A percentile compares a stretch with the other conserved stretches of the same genome.
Evolutionary conservation across 345 rosid species (phyloP).

Genomic region (Eucalyptus cladocalyx): DNA sequence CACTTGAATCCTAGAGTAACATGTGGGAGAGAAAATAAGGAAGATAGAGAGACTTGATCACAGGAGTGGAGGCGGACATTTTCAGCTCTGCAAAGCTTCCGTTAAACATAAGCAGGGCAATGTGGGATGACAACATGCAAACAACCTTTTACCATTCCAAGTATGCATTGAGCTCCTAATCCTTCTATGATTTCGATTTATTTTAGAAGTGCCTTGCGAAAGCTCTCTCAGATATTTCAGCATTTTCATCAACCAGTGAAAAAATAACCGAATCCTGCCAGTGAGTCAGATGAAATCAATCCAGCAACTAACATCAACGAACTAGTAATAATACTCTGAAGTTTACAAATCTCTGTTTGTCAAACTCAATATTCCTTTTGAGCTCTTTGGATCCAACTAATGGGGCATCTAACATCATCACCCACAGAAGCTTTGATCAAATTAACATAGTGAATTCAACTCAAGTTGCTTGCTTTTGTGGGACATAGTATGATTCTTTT

Average conservation of each 20-base stretch:
- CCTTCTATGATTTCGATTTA: not conserved
- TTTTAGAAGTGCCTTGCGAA: not conserved
- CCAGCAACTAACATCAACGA: not conserved
- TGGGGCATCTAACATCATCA: not conserved
- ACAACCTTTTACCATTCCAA: not conserved
- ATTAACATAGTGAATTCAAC: not conserved
- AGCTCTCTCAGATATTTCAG: not conserved
- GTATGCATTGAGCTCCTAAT: not conserved
- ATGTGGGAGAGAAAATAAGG: not conserved
- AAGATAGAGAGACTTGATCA: not conserved
- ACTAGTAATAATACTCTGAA: not conserved
- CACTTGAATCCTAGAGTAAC: no score
- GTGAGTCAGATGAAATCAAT: not conserved
- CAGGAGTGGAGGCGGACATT: not conserved
- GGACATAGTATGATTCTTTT: not conserved
- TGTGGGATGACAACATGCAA: not conserved
- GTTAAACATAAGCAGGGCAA: not conserved
- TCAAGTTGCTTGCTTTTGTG: not conserved
- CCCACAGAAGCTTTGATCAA: not conserved
- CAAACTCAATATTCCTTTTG: not conserved
- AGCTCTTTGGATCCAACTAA: not conserved
- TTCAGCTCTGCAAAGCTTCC: not conserved
- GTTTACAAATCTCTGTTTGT: not conserved
- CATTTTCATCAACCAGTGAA: not conserved
- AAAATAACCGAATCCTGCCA: not conserved